Evolutionary conservation across 805 yeast species (phyloP).

Genomic region (Yarrowia divulgata): DNA sequence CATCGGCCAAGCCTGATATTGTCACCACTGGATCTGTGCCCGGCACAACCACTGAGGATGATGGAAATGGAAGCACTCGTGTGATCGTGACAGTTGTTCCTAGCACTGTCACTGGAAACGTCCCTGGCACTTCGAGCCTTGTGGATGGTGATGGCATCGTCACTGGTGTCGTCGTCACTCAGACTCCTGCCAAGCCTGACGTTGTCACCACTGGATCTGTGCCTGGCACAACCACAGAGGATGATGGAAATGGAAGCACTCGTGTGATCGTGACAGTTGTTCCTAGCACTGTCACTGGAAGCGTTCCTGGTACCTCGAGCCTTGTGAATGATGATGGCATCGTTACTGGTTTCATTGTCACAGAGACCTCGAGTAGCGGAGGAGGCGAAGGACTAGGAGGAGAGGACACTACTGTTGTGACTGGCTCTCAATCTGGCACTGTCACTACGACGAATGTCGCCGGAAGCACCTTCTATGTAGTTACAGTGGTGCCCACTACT

Average conservation of each 20-base stretch:
- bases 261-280: not conserved
- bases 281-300: not conserved
- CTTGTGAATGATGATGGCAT: not conserved
- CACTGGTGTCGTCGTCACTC: not conserved
- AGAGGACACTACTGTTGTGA: no score
- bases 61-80: not conserved
- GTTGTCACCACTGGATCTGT: not conserved
- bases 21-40: not conserved
- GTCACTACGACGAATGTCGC: no score
- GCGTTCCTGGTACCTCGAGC: constrained; percentile 1
- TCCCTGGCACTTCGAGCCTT: not conserved
- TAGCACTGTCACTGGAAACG: not conserved
- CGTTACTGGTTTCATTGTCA: not conserved
- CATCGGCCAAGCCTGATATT: no score
- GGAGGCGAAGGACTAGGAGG: no score
- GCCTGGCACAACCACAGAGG: not conserved
- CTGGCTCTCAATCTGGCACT: no score
- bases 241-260: not conserved
- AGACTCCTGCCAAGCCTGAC: not conserved
- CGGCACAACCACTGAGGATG: not conserved
- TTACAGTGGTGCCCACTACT: not conserved
- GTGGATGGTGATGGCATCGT: not conserved
- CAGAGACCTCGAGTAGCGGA: not conserved
- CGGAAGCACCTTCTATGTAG: not conserved
- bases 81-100: not conserved